Base-by-base conservation (phyloP, 495 filamentous ascomycete genomes). In the Aspergillus ostianus region DNA sequence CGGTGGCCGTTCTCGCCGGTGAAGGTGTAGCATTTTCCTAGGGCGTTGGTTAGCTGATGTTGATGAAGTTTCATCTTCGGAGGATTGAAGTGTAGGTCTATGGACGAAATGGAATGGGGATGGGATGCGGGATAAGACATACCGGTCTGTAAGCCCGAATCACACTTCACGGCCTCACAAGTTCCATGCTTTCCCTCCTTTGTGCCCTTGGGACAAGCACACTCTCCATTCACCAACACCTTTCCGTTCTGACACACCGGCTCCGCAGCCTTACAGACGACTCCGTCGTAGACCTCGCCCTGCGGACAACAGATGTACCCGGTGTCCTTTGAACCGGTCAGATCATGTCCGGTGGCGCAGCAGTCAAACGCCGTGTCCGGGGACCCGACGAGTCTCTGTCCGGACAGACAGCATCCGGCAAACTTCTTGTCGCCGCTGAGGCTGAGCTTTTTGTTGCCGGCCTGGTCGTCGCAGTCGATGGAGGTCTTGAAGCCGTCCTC, bases 21-120 rank as follows among this genome's bases (percentile, higher is more conserved):
- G 50, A 59, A 59, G 41, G 50, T 59, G 41, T 59, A 59, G 57
- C 57, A 59, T 53, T 59, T 59, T 20, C 57, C 57, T 59, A 27
- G 23, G 30, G 30, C 8, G 7, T 32, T 32, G 30, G 6, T 32
- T 20, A 32, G 19, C 9, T 21, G 36, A 4, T 5, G 12, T 20
- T 18, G 12, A n/a, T n/a, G n/a, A n/a, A 2, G 36, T 36, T 55
- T 17, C 13, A 23, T 27, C 27, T 7, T 54, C 26, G 21, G 53
- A n/a, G 20, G 17, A 20, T n/a, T 2, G 46, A 26, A 44, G 4
- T 18, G 13, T 45, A 20, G 10, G 5, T 26, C 12, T 13, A 9
- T 1, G 17, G 18, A 29, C 20, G n/a, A 47, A n/a, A 27, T 1
- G 49, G n/a, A n/a, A 46, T 5, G 41, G 53, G 12, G 13, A 6